Conservation (phyloP, 176 grass and related monocot species). For the Avena eriantha region DNA sequence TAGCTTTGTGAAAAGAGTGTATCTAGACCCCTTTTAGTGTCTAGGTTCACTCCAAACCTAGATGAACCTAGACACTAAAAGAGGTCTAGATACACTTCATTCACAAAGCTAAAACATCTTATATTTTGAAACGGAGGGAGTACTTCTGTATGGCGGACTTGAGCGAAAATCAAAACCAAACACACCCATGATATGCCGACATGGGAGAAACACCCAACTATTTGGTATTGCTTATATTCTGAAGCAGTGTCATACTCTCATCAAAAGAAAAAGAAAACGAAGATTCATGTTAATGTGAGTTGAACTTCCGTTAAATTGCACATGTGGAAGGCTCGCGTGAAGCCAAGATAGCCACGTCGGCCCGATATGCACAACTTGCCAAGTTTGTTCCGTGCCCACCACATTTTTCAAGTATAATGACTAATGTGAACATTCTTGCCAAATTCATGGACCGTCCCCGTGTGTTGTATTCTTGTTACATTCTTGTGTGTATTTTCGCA, state of each 20-base stretch:
- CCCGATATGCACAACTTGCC: not conserved
- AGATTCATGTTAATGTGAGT: not conserved
- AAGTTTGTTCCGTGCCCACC: not conserved
- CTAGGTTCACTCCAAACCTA: too few relatives aligned
- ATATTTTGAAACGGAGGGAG: too few relatives aligned
- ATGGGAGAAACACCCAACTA: not conserved
- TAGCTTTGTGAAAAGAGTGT: too few relatives aligned
- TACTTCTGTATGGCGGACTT: too few relatives aligned
- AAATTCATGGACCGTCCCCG: not conserved
- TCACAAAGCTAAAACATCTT: too few relatives aligned
- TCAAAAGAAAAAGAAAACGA: not conserved
- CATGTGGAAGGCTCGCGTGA: not conserved
- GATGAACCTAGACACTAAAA: too few relatives aligned
- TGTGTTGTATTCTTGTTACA: not conserved
- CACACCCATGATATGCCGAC: constrained; percentile 4
- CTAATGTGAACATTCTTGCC: not conserved
- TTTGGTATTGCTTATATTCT: not conserved
- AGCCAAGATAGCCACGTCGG: not conserved
- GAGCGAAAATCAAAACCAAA: not conserved
- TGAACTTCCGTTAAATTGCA: not conserved
- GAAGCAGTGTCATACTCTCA: not conserved
- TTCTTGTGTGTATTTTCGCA: not conserved
- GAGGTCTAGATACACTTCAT: too few relatives aligned
- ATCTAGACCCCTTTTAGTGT: too few relatives aligned
- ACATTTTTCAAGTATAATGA: not conserved